Evolutionary conservation across 495 filamentous ascomycete genomes (phyloP), one percentile per base, ranked within the genome.

Genomic region (Pseudomonodictys pantanalensis): DNA sequence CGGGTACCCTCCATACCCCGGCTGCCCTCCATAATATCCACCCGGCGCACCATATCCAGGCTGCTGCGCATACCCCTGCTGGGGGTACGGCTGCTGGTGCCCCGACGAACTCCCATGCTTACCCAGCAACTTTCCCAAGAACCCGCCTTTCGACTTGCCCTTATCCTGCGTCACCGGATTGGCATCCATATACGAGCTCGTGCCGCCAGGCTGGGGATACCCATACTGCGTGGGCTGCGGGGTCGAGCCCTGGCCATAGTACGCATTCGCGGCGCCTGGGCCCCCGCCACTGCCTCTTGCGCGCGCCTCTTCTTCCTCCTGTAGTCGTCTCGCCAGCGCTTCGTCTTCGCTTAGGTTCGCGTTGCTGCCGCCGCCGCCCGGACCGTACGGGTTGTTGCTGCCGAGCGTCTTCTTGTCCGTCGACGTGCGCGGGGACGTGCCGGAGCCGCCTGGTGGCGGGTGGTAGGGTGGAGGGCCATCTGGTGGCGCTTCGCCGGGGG

Each of bases 251-350:
- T 55, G 35, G 3, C 51, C 66, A 70, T 84, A 83, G 59, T 79
- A 84, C 20, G 68, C 65, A 24, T 76, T 61, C 11, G 78, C 69
- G 0, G 76, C 73, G 18, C 80, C 60, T 10, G 12, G 5, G 38
- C 38, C 58, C 0, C 52, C 10, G 10, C 56, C n/a, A 8, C 43
- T 43, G 24, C 11, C 42, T 22, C 53, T 38, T n/a, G 76, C 82
- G 12, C 83, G 81, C 0, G 82, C 85, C 60, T 95, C 79, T 73
- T 95, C 90, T 66, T 95, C 87, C 24, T 85, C 89, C 66, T 96
- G 91, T 12, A 95, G 77, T 60, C 86, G 82, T 18, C 86, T 81
- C 8, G 91, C 91, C 1, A 91, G 77, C 1, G 78, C 76, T 32
- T 86, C 90, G 70, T 95, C 91, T 28, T 84, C 84, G 51, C 85